Evolutionary conservation across 2,329 filamentous ascomycete species (phyloP).

Genomic region (Xylariaceae sp.): DNA sequence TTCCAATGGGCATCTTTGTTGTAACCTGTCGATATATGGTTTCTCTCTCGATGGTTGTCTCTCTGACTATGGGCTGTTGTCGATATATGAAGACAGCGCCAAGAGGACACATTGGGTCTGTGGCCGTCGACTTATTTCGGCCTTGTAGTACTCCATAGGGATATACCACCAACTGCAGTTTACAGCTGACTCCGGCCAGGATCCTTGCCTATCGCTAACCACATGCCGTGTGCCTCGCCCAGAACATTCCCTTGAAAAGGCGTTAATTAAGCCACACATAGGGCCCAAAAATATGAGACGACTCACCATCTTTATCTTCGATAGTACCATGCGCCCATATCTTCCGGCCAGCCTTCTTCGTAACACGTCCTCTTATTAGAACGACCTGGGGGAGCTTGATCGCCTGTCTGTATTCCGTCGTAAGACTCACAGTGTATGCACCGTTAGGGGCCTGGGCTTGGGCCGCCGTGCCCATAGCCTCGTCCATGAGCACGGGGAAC

Average conservation of each 20-base stretch:
- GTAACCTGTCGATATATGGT: no score
- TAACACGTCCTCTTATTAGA: constrained; percentile 23
- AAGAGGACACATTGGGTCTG: no score
- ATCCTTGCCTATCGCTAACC: constrained; percentile 16
- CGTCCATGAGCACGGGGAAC: constrained; percentile 27
- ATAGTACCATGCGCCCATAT: constrained; percentile 22
- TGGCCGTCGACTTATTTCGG: no score
- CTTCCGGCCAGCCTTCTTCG: constrained; percentile 26
- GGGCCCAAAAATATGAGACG: neutral
- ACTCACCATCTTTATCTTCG: constrained; percentile 27
- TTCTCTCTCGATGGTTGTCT: no score
- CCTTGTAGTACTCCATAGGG: neutral
- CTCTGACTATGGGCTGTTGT: no score
- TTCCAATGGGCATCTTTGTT: no score
- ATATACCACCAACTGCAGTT: neutral
- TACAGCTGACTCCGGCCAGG: constrained; percentile 18
- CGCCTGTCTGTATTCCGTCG: constrained; percentile 24
- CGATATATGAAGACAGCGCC: no score
- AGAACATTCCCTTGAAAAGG: constrained; percentile 17
- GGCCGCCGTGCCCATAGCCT: constrained; percentile 30
- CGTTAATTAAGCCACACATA: neutral
- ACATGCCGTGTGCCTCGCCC: constrained; percentile 20
- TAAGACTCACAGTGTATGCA: constrained; percentile 25
- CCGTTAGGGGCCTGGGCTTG: constrained; percentile 25
- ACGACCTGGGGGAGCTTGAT: constrained; percentile 24